These are phyloP conservation scores for Sporothrix euskadiensis DNA, from an alignment of 2,329 filamentous ascomycete species.

Conservation along the genomic window DNA sequence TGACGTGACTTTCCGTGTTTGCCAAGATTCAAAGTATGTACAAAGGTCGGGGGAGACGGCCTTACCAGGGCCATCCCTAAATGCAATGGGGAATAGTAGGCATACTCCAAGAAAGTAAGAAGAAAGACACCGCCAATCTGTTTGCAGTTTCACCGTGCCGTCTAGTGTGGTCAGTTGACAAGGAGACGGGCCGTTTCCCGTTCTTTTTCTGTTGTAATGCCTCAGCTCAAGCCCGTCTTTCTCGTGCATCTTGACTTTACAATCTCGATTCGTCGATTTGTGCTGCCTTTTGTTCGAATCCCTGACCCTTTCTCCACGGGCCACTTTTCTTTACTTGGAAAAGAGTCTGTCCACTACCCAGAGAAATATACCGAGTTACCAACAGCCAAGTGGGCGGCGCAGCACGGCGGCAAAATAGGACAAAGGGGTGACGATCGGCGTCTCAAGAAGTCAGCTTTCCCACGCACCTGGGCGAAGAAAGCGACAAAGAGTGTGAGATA, in stretches of 20 bases:
- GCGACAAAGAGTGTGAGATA: neutral
- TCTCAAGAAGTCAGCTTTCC: constrained; percentile 14
- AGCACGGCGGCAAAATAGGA: constrained; percentile 12
- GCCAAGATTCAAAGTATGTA: neutral
- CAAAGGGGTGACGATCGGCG: constrained; percentile 3
- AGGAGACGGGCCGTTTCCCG: neutral
- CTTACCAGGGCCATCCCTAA: neutral
- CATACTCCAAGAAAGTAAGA: neutral
- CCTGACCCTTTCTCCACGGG: neutral
- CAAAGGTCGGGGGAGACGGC: neutral
- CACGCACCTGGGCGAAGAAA: constrained; percentile 14
- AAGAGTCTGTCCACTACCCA: neutral
- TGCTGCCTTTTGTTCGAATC: neutral
- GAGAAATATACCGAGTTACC: neutral
- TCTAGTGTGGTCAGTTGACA: neutral
- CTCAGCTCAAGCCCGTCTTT: neutral
- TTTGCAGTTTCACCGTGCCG: constrained; percentile 2
- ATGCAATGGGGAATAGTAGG: neutral
- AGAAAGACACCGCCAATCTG: neutral
- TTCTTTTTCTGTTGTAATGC: neutral
- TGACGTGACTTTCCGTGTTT: neutral
- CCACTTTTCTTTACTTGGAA: neutral
- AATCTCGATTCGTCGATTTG: neutral
- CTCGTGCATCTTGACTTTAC: neutral
- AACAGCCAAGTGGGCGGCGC: neutral